A percentile compares a stretch with the other conserved stretches of the same genome.
These are phyloP conservation scores for Phycomyces nitens DNA, from an alignment of 192 early-diverging fungal genomes.

Conservation along the genomic window DNA sequence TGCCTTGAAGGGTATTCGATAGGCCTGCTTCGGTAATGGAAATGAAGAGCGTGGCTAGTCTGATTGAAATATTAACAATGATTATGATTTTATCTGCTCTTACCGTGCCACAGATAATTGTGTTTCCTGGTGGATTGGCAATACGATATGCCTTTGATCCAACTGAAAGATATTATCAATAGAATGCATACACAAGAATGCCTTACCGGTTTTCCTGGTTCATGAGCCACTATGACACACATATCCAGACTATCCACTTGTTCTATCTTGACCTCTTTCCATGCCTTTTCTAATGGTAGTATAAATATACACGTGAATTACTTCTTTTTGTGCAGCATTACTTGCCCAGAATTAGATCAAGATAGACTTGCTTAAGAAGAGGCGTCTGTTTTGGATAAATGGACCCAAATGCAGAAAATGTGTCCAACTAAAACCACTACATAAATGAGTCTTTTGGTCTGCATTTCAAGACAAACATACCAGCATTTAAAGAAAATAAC, in stretches of 20 bases:
- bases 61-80: background rate
- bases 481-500: background rate
- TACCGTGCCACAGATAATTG: background rate
- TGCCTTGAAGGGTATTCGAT: background rate
- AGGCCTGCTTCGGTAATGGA: background rate
- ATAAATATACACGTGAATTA: background rate
- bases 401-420: background rate
- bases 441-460: background rate
- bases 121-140: background rate
- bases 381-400: background rate
- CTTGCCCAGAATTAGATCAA: background rate
- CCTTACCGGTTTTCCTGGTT: background rate
- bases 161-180: background rate
- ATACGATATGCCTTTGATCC: background rate
- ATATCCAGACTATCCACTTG: background rate
- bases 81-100: background rate
- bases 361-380: background rate
- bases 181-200: background rate
- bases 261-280: background rate
- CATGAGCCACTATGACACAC: background rate
- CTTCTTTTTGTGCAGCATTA: background rate
- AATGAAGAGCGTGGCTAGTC: background rate
- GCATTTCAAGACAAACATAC: background rate
- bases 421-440: background rate
- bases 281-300: background rate